Percentiles rank a stretch among this genome's conserved stretches.
These are phyloP conservation scores for Phycomyces blakesleeanus DNA, from an alignment of 192 early-diverging fungal species.

Conservation along the genomic window DNA sequence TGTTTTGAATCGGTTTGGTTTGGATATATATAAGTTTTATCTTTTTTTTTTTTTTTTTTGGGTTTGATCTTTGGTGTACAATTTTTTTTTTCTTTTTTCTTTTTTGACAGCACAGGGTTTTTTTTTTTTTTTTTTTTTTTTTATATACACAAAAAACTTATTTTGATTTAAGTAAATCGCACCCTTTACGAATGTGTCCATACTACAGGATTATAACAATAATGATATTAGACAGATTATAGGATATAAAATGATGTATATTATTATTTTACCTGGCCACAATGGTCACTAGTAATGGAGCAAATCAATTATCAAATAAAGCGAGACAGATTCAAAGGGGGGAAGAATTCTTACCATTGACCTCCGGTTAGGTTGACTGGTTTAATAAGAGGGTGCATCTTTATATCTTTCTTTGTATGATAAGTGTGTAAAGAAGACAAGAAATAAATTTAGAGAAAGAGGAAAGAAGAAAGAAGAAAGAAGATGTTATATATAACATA, in stretches of 20 bases:
- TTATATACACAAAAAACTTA: no score
- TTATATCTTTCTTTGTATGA: no score
- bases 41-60: constrained; percentile 4
- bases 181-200: constrained; percentile 8
- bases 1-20: no score
- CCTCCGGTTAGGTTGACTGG: constrained; percentile 17
- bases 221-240: background rate
- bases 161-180: constrained; percentile 4
- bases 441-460: background rate
- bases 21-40: no score
- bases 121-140: no score
- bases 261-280: constrained; percentile 11
- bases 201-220: constrained; percentile 7
- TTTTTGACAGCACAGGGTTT: background rate
- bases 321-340: no score
- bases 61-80: constrained; percentile 1
- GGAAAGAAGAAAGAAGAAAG: background rate
- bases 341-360: constrained; percentile 14
- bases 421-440: no score
- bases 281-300: constrained; percentile 4
- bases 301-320: no score
- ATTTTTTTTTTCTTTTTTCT: background rate
- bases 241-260: background rate
- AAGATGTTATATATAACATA: constrained; percentile 7
- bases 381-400: background rate